Percentiles rank a stretch among this genome's conserved stretches.
Conservation (phyloP, 2,329 filamentous ascomycete species). For the Dichotomopilus funicola region DNA sequence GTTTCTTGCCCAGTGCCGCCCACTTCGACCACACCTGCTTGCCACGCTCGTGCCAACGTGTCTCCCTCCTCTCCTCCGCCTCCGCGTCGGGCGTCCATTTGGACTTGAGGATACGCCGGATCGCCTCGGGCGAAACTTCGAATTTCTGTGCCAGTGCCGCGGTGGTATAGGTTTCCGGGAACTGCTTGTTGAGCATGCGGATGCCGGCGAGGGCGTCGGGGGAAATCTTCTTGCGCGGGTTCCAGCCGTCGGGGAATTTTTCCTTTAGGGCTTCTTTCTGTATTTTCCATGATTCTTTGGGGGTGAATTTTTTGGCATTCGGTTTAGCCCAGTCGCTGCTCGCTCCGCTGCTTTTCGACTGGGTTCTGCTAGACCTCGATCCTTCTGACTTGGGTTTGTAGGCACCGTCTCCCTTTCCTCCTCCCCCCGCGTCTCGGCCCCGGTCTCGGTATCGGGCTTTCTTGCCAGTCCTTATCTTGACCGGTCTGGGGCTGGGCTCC, state of each 20-base stretch:
- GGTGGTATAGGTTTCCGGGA: slow-evolving; percentile 72
- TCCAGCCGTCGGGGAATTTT: slow-evolving; percentile 80
- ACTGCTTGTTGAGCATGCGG: slow-evolving; percentile 69
- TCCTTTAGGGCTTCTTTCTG: slow-evolving; percentile 68
- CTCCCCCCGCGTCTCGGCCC: too few relatives aligned
- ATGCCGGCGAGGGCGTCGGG: slow-evolving; percentile 91
- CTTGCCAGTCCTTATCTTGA: too few relatives aligned
- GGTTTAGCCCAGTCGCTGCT: neutral
- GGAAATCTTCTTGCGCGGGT: slow-evolving; percentile 77
- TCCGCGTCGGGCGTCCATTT: slow-evolving; percentile 61
- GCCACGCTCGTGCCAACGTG: slow-evolving; percentile 56
- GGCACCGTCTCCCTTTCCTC: neutral
- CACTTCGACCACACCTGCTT: slow-evolving; percentile 53
- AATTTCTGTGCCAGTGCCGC: slow-evolving; percentile 69
- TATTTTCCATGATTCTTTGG: slow-evolving; percentile 53
- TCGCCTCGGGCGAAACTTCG: slow-evolving; percentile 77
- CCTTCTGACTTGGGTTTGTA: neutral
- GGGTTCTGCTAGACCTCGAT: neutral
- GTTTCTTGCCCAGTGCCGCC: slow-evolving; percentile 55
- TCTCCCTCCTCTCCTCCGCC: slow-evolving; percentile 51
- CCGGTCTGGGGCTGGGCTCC: too few relatives aligned
- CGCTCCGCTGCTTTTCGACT: neutral
- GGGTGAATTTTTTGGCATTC: slow-evolving; percentile 15
- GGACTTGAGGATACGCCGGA: slow-evolving; percentile 76
- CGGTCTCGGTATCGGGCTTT: too few relatives aligned